A percentile compares a stretch with the other conserved stretches of the same genome.
Evolutionary conservation across 768 basidiomycete genomes (phyloP).

Genomic region (Pleurotus eryngii): DNA sequence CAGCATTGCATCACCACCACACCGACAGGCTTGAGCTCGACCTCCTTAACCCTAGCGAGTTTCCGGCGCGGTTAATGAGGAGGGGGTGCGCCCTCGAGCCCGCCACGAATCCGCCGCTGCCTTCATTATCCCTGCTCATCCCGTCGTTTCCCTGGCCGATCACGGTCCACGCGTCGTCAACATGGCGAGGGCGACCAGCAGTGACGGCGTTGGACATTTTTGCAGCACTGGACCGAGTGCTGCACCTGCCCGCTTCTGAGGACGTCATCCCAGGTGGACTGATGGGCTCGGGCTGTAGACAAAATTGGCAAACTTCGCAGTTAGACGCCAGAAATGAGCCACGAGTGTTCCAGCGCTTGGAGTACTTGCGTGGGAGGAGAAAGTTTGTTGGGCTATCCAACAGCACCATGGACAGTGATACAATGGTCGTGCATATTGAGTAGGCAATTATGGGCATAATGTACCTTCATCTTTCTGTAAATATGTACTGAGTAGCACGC

Average conservation of each 20-base stretch:
- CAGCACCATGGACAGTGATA: background rate
- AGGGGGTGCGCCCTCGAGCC: background rate
- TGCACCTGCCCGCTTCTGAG: background rate
- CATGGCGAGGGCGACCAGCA: background rate
- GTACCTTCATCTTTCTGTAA: no score
- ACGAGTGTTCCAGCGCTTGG: background rate
- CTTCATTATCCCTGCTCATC: background rate
- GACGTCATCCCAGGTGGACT: background rate
- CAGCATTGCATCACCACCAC: background rate
- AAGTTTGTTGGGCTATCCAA: background rate
- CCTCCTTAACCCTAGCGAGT: background rate
- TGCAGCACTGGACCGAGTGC: background rate
- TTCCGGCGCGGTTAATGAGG: background rate
- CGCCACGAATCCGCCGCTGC: background rate
- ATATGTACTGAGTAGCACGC: no score
- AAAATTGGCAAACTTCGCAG: background rate
- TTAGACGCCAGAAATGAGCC: background rate
- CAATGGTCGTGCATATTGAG: background rate
- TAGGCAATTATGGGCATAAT: background rate
- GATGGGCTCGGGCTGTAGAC: background rate
- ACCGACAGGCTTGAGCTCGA: background rate
- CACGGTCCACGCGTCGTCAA: background rate
- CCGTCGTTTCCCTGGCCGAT: constrained; percentile 1
- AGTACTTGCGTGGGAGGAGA: background rate
- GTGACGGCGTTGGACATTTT: background rate